Evolutionary conservation across 2,329 filamentous ascomycete genomes (phyloP), one percentile per base, ranked within the genome.

Genomic region (Exophiala spinifera): DNA sequence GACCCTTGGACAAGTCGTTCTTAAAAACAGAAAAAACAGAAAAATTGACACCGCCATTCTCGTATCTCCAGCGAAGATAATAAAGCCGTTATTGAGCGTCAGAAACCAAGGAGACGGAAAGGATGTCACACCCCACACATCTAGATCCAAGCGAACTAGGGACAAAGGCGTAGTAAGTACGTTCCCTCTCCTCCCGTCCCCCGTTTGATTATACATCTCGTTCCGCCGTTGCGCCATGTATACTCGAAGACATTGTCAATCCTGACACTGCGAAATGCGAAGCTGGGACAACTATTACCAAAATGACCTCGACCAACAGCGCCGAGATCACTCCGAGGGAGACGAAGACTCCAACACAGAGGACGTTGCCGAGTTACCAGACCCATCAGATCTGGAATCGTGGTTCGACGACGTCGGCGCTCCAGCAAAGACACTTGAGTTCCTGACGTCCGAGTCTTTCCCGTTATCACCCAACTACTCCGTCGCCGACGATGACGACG

Each of bases 341-440:
- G 28, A 31, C 19, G 34, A 47, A 8, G 70, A 68, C 66, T 76
- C 76, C 1, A 79, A 76, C 62, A 87, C 94, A 71, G 77, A 90
- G 49, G 69, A 75, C 2, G 34, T 92, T 73, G 83, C 94, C 73
- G 83, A 91, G 71, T 74, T 81, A 50, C 71, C 81, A 59, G 84
- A 95, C 73, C 83, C 88, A 8, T 73, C 81, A 53, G 89, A 96
- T 10, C 72, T 76, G 76, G 87, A 87, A 56, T 85, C 94, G 65
- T 99, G 94, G 94, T 99, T 99, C 79, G 87, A 91, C 69, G 94
- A 97, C 74, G 88, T 90, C 28, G 84, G 87, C 66, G 94, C 94
- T 58, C 89, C 96, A 67, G 79, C 85, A 59, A 91, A 91, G 67
- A 84, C 95, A 56, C 72, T 95, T 20, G 70, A 76, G 8, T 91